A percentile compares a stretch with the other conserved stretches of the same genome.
phyloP scores from a whole-genome alignment of 176 grass and related monocot genomes.

The Cenchrus americanus region DNA sequence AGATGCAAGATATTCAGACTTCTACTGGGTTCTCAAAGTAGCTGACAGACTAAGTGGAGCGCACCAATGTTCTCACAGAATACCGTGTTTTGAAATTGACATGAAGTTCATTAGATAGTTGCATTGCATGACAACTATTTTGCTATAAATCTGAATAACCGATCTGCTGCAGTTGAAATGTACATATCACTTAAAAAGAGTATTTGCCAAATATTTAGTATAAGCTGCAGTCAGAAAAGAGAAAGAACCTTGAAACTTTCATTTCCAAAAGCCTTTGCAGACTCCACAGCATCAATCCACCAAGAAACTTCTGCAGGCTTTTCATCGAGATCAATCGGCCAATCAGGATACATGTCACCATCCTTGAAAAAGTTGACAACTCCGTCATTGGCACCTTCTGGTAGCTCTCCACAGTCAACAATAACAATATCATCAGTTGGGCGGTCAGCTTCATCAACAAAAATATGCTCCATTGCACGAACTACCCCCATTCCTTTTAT shows the following conservation, averaged over 20 bases:
- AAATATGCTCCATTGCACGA: conserved; percentile 72
- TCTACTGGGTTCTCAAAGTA: background rate
- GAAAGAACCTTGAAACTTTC: conserved; percentile 78
- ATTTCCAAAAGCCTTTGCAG: conserved; percentile 83
- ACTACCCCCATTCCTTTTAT: conserved; percentile 91
- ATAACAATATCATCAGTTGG: conserved; percentile 65
- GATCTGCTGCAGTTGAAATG: background rate
- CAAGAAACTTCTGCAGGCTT: conserved; percentile 82
- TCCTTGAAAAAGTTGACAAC: conserved; percentile 85
- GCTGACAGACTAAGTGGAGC: background rate
- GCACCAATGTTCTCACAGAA: background rate
- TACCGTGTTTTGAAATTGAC: background rate
- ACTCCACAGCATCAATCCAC: conserved; percentile 87
- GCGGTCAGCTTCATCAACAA: conserved; percentile 64
- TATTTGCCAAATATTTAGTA: conserved; percentile 16
- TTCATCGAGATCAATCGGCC: conserved; percentile 84
- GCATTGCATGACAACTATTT: background rate
- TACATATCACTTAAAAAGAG: conserved; percentile 11
- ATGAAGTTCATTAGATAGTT: conserved; percentile 10
- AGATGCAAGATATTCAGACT: background rate
- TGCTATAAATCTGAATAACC: background rate
- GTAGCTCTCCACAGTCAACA: conserved; percentile 81
- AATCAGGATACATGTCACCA: conserved; percentile 89
- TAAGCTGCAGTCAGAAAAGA: conserved; percentile 15
- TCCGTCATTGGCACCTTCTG: conserved; percentile 75